phyloP scores from a whole-genome alignment of 495 filamentous ascomycete genomes.

The Hypoxylon rickii region DNA sequence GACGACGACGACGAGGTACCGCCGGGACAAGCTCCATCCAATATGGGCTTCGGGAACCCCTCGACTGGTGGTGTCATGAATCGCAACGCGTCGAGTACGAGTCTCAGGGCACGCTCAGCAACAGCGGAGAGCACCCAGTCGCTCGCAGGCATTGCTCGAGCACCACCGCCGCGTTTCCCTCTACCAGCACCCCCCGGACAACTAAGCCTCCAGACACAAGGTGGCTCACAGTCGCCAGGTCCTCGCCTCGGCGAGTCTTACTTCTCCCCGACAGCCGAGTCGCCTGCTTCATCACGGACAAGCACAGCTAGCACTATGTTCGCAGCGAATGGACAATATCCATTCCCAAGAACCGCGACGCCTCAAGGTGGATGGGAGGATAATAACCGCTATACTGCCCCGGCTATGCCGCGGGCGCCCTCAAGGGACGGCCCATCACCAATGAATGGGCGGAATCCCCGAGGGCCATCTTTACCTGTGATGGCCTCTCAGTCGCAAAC shows the following conservation, averaged over 20 bases:
- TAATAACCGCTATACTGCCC: slow-evolving; percentile 80
- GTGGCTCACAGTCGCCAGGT: slow-evolving; percentile 51
- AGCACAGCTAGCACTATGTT: slow-evolving; percentile 66
- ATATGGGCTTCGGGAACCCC: slow-evolving; percentile 46
- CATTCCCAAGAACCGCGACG: slow-evolving; percentile 76
- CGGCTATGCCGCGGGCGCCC: slow-evolving; percentile 75
- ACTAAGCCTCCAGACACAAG: slow-evolving; percentile 76
- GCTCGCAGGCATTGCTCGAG: slow-evolving; percentile 50
- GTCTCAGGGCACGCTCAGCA: slow-evolving; percentile 76
- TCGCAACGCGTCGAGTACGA: slow-evolving; percentile 80
- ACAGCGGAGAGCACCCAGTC: slow-evolving; percentile 71
- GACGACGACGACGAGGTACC: slow-evolving; percentile 59
- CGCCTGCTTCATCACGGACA: slow-evolving; percentile 79
- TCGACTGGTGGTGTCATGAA: slow-evolving; percentile 51
- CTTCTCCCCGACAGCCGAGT: slow-evolving; percentile 87
- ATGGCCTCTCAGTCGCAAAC: slow-evolving; percentile 62
- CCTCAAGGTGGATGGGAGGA: slow-evolving; percentile 63
- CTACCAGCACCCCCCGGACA: slow-evolving; percentile 60
- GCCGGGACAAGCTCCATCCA: slow-evolving; percentile 39
- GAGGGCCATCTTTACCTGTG: slow-evolving; percentile 82
- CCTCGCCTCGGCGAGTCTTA: slow-evolving; percentile 71
- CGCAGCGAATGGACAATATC: slow-evolving; percentile 64
- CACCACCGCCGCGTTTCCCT: slow-evolving; percentile 70
- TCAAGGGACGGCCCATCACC: slow-evolving; percentile 75
- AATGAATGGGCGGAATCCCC: slow-evolving; percentile 66